Conservation (phyloP, 441 rosid genomes). For the Corymbia calophylla region DNA sequence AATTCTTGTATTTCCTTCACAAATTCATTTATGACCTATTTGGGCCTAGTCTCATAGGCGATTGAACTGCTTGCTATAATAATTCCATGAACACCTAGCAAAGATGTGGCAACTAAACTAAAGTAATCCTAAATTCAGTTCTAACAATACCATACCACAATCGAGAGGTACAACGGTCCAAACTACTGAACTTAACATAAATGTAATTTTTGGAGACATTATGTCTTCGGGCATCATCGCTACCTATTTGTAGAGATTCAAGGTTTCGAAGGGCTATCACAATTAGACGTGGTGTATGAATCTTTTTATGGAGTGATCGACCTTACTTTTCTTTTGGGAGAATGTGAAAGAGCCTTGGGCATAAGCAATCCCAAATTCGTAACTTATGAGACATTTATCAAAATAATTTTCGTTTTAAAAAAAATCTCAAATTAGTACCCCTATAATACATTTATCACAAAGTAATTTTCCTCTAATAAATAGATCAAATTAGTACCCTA, state of each 20-base stretch:
- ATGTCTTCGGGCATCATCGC: background rate
- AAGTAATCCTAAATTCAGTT: background rate
- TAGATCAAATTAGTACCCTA: too few relatives aligned
- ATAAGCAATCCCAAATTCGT: background rate
- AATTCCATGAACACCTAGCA: background rate
- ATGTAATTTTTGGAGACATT: background rate
- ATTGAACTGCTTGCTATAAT: background rate
- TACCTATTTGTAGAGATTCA: background rate
- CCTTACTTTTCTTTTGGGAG: background rate
- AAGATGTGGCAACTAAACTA: background rate
- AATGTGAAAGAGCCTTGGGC: background rate
- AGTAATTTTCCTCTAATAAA: background rate
- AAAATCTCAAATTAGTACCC: background rate
- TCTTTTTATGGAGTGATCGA: background rate
- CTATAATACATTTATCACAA: background rate
- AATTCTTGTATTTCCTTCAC: background rate
- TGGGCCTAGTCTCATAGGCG: background rate
- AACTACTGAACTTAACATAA: background rate
- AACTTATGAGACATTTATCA: background rate
- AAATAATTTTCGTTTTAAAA: background rate
- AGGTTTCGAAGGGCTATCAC: background rate
- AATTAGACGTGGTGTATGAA: background rate
- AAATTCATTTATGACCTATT: background rate
- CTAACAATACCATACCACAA: background rate
- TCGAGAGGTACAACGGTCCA: background rate